These are phyloP conservation scores for Blastocladiella emersonii DNA, from an alignment of 371 early-diverging fungal genomes.

Conservation along the genomic window DNA sequence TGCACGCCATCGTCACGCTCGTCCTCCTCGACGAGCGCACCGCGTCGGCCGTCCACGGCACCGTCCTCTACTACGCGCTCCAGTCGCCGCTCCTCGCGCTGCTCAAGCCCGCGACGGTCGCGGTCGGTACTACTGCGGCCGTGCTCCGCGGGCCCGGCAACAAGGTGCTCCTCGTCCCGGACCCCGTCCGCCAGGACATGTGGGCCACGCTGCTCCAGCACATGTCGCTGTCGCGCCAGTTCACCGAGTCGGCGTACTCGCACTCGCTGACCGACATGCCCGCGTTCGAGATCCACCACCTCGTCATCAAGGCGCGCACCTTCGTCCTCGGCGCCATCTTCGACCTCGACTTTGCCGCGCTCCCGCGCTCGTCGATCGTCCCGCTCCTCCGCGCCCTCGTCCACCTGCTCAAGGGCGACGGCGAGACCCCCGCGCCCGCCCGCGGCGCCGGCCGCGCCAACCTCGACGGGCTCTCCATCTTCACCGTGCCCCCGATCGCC, in stretches of 20 bases:
- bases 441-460: constrained; percentile 16
- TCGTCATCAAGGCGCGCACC: too few species aligned
- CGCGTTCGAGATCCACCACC: too few species aligned
- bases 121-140: too few species aligned
- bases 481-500: constrained; percentile 9
- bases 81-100: too few species aligned
- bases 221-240: neutral
- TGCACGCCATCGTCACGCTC: neutral
- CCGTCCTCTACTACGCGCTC: neutral
- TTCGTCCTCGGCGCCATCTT: too few species aligned
- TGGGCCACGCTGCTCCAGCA: neutral
- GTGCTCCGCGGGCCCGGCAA: too few species aligned
- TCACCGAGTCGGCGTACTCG: too few species aligned
- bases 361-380: neutral
- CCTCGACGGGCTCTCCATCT: constrained; percentile 12
- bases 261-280: too few species aligned
- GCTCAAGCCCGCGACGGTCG: too few species aligned
- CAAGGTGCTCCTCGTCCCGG: too few species aligned
- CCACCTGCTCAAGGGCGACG: constrained; percentile 4
- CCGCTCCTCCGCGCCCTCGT: neutral
- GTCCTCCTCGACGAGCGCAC: neutral
- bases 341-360: neutral
- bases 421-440: constrained; percentile 1
- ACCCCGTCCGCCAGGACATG: neutral
- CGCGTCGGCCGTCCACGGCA: neutral